These are phyloP conservation scores for Miscanthus sacchariflorus DNA, from an alignment of 202 grass and related monocot genomes.

Conservation along the genomic window DNA sequence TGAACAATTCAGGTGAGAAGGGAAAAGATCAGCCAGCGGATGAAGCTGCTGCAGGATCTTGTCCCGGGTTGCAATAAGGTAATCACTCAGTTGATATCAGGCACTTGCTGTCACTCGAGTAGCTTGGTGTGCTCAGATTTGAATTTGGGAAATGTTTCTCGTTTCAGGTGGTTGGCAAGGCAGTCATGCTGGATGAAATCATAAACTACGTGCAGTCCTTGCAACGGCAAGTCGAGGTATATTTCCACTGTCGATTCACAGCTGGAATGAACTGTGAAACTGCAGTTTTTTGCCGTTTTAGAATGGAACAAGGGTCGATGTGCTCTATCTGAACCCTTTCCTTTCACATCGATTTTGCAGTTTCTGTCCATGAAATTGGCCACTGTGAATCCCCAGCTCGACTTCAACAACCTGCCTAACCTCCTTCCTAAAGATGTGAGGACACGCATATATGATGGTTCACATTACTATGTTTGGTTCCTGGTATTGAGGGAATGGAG, in stretches of 20 bases:
- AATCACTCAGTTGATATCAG: conserved; percentile 27
- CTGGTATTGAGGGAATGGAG: conserved; percentile 13
- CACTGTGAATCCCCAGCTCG: conserved; percentile 93
- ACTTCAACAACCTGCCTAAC: conserved; percentile 95
- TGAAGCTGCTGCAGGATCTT: conserved; percentile 99
- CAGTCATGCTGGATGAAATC: conserved; percentile 99
- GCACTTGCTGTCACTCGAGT: conserved; percentile 35
- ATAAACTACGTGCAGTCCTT: conserved; percentile 99
- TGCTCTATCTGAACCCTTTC: conserved; percentile 33
- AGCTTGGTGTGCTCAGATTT: conserved; percentile 49
- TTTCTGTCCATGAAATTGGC: conserved; percentile 99
- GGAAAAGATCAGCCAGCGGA: conserved; percentile 97
- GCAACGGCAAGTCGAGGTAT: conserved; percentile 99
- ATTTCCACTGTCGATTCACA: conserved; percentile 36
- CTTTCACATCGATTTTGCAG: conserved; percentile 62
- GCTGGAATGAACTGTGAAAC: conserved; percentile 50
- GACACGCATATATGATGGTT: conserved; percentile 40
- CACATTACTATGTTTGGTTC: conserved; percentile 22
- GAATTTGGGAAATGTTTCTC: conserved; percentile 53
- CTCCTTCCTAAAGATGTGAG: conserved; percentile 98
- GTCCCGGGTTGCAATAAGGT: conserved; percentile 99
- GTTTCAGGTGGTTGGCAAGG: conserved; percentile 98
- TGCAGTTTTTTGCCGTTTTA: conserved; percentile 34
- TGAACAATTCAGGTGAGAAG: conserved; percentile 77
- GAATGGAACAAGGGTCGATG: conserved; percentile 6